Evolutionary conservation across 2,329 filamentous ascomycete species (phyloP), one percentile per base, ranked within the genome.

Genomic region (Xylariaceae sp.): DNA sequence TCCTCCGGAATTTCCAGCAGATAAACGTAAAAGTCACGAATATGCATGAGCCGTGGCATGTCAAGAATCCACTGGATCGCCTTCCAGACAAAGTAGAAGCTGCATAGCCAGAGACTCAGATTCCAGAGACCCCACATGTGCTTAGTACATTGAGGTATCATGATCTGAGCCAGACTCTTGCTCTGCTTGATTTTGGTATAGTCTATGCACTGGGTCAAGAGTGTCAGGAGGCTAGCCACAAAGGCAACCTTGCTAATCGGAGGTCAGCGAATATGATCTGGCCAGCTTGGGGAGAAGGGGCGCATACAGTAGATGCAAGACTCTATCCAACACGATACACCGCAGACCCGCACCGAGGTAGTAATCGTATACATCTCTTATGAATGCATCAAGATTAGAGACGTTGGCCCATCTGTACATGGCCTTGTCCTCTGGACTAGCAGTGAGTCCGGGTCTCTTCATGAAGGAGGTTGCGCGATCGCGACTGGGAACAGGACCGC

Each of bases 341-440:
- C 87, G 92, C 44, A 96, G 85, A 0, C 92, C 92, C 64, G 90
- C 88, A 1, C 88, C 88, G 55, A 88, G 79, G 69, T 89, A 96
- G 74, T 96, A 97, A 64, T 88, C 82, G 72, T 97, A 97, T 2
- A 96, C 90, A 63, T 85, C 88, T 57, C 85, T 83, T 70, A 96
- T 85, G 72, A 96, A 97, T 67, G 86, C 88, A 73, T 97, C 92
- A 56, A 97, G 78, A 69, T 96, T 94, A 44, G 89, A 85, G 59
- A 94, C 90, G 69, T 96, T 96, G 57, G 90, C 90, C 89, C 92
- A 97, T 74, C 90, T 84, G 88, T 91, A 97, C 78, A 96, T 84
- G 2, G 92, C 92, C 73, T 87, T 88, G 70, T 93, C 88, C 73
- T 86, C 86, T 10, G 76, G 75, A 55, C 71, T 71, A 30, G 63